Percentiles rank a stretch among this genome's conserved stretches.
Conservation (phyloP, 2,329 filamentous ascomycete genomes). For the Aureobasidium sp. region DNA sequence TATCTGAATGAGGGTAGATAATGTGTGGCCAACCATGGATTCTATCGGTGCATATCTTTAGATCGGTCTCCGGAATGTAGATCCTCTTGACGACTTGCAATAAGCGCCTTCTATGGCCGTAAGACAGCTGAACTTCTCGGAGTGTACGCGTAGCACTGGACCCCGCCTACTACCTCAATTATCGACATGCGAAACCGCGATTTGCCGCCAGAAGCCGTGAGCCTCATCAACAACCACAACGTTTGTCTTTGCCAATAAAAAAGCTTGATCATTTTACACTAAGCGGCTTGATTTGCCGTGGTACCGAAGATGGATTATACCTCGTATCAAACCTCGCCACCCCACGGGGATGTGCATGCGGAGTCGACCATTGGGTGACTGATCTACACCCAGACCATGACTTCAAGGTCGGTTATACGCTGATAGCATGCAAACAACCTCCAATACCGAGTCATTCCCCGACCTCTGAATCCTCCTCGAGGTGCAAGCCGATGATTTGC, state of each 20-base stretch:
- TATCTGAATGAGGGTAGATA: too few relatives aligned
- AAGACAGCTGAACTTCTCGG: not conserved
- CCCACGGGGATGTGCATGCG: not conserved
- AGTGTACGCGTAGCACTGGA: not conserved
- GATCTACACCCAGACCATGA: not conserved
- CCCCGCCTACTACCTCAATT: not conserved
- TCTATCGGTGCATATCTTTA: not conserved
- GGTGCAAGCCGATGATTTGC: not conserved
- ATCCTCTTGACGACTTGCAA: too few relatives aligned
- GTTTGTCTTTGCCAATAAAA: not conserved
- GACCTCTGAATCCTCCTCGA: not conserved
- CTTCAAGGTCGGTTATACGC: not conserved
- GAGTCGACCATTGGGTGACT: not conserved
- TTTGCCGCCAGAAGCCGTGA: not conserved
- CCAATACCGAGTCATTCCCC: not conserved
- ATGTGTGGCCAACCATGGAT: too few relatives aligned
- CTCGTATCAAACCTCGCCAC: not conserved
- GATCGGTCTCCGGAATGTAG: too few relatives aligned
- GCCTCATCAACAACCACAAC: not conserved
- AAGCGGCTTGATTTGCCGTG: not conserved
- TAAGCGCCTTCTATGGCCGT: not conserved
- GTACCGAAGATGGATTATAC: not conserved
- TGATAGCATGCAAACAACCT: not conserved
- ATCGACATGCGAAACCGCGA: not conserved
- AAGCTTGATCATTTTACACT: not conserved